These are phyloP conservation scores for Epipyxis sp. DNA, from an alignment of 108 stramenopile genomes.

Conservation along the genomic window DNA sequence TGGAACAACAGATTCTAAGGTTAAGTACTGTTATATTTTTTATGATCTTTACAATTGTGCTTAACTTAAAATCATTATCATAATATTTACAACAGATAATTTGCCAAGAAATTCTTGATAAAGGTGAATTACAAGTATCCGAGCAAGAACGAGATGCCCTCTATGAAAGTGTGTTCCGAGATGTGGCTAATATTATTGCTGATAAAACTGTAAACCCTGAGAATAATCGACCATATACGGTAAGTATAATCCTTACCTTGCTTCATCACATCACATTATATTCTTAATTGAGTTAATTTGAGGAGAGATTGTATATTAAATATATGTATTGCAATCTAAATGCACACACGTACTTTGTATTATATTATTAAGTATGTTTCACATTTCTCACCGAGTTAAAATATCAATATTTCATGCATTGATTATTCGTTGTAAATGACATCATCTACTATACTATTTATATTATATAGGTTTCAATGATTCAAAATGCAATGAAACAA, in stretches of 20 bases:
- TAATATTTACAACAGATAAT: constrained; percentile 68
- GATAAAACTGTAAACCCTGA: constrained; percentile 84
- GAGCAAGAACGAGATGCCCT: constrained; percentile 79
- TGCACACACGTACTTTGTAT: too few relatives aligned
- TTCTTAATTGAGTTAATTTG: background rate
- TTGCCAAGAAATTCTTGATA: constrained; percentile 50
- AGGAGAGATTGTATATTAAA: background rate
- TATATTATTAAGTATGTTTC: too few relatives aligned
- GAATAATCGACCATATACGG: constrained; percentile 79
- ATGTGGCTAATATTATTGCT: constrained; percentile 84
- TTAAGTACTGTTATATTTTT: background rate
- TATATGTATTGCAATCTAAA: constrained; percentile 10
- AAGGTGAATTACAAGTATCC: constrained; percentile 57
- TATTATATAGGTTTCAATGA: constrained; percentile 52
- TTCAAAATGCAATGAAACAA: constrained; percentile 69
- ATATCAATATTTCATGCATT: too few relatives aligned
- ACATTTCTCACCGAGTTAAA: too few relatives aligned
- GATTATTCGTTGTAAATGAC: background rate
- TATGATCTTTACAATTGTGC: background rate
- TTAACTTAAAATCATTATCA: constrained; percentile 70
- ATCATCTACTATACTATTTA: too few relatives aligned
- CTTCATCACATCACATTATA: background rate
- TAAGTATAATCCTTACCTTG: constrained; percentile 13
- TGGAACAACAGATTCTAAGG: background rate
- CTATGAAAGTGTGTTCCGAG: constrained; percentile 66